Percentiles rank a stretch among this genome's conserved stretches.
Evolutionary conservation across 495 filamentous ascomycete species (phyloP).

Genomic region (Aspergillus campestris): DNA sequence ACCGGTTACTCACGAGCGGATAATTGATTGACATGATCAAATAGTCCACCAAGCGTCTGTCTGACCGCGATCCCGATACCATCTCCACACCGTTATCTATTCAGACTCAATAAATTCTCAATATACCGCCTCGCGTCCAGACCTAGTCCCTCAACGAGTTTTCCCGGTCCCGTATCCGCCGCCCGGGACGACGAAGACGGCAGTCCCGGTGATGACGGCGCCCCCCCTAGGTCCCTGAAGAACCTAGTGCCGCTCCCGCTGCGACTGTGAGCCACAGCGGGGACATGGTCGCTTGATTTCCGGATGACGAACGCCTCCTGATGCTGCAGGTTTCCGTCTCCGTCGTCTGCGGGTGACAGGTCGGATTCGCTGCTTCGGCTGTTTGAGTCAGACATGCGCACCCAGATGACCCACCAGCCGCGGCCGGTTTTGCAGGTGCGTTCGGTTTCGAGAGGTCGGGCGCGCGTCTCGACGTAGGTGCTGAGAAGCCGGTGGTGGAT

Average conservation of each 20-base stretch:
- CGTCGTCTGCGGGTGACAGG: conserved; percentile 12
- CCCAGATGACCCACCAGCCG: conserved; percentile 98
- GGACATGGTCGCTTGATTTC: conserved; percentile 58
- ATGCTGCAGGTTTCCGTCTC: conserved; percentile 16
- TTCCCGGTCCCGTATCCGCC: conserved; percentile 48
- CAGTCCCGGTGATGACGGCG: conserved; percentile 18
- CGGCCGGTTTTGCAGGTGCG: conserved; percentile 84
- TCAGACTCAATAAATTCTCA: conserved; percentile 70
- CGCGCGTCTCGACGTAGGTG: conserved; percentile 57
- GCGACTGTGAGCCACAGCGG: conserved; percentile 21
- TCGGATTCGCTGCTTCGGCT: conserved; percentile 11
- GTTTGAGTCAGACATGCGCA: conserved; percentile 46
- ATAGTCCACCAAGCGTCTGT: neutral
- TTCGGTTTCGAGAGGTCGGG: conserved; percentile 57
- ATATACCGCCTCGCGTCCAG: conserved; percentile 83
- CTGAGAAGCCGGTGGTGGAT: conserved; percentile 79
- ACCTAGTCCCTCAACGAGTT: conserved; percentile 77
- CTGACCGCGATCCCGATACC: too few species aligned
- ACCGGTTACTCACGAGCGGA: too few species aligned
- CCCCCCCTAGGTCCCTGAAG: conserved; percentile 39
- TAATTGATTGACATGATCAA: too few species aligned
- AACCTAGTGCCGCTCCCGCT: conserved; percentile 38
- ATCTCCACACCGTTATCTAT: conserved; percentile 38
- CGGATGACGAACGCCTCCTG: conserved; percentile 76
- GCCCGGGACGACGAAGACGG: conserved; percentile 8